Evolutionary conservation across 345 rosid species (phyloP).

Genomic region (Cardiospermum halicacabum): DNA sequence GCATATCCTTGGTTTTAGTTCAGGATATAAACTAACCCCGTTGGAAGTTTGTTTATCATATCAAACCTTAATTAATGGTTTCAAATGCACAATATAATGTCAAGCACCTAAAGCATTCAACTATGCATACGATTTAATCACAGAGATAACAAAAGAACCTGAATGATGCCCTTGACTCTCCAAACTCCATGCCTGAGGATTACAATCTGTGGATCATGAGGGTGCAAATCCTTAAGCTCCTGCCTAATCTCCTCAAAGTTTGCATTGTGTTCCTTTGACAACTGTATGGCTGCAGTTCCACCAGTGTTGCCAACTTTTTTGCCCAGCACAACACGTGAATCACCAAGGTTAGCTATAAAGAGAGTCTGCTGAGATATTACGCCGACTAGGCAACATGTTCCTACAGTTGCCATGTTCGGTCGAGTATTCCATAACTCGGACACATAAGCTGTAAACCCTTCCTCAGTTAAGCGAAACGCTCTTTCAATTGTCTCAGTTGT

Average conservation of each 20-base stretch:
- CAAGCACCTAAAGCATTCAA: constrained; percentile 1
- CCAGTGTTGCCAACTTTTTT: constrained; percentile 75
- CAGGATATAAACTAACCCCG: no score
- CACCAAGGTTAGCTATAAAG: constrained; percentile 82
- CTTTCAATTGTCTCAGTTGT: constrained; percentile 61
- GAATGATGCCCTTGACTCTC: constrained; percentile 95
- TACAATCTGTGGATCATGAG: constrained; percentile 82
- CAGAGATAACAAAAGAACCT: constrained; percentile 39
- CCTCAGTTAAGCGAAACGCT: constrained; percentile 71
- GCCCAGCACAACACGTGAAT: constrained; percentile 79
- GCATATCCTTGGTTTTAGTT: background rate
- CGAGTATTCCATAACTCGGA: constrained; percentile 57
- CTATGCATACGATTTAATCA: constrained; percentile 1
- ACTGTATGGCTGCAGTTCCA: constrained; percentile 66
- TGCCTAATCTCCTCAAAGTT: constrained; percentile 68
- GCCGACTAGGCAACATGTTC: constrained; percentile 89
- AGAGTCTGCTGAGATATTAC: constrained; percentile 69
- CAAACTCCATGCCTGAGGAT: constrained; percentile 84
- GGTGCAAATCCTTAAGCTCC: constrained; percentile 79
- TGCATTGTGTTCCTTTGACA: constrained; percentile 91
- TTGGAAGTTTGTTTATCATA: no score
- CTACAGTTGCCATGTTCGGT: constrained; percentile 71
- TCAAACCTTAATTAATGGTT: no score
- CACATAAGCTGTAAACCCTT: constrained; percentile 70
- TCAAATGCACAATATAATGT: background rate